Percentiles rank a stretch among this genome's conserved stretches.
These are phyloP conservation scores for Botryotinia narcissicola DNA, from an alignment of 2,329 filamentous ascomycete species.

Conservation along the genomic window DNA sequence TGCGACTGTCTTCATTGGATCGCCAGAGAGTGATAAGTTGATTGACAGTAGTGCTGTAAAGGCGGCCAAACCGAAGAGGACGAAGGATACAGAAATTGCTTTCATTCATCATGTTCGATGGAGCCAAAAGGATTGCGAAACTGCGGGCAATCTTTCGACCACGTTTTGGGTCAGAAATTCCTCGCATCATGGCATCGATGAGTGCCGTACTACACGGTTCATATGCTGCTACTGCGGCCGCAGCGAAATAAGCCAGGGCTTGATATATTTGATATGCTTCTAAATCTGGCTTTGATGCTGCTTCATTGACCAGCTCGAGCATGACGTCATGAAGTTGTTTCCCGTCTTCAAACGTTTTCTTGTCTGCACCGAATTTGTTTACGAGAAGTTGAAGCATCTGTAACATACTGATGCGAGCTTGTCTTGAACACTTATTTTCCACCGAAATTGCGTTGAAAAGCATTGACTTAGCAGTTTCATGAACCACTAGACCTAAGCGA, in stretches of 20 bases:
- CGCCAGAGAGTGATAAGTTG: constrained; percentile 27
- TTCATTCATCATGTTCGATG: constrained; percentile 33
- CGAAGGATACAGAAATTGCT: constrained; percentile 36
- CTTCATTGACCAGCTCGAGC: constrained; percentile 18
- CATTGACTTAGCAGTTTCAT: constrained; percentile 30
- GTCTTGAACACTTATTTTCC: constrained; percentile 21
- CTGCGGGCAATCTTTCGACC: constrained; percentile 31
- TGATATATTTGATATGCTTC: constrained; percentile 30
- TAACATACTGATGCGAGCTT: constrained; percentile 30
- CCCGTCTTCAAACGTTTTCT: constrained; percentile 12
- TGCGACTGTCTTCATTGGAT: constrained; percentile 4
- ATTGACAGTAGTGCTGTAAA: constrained; percentile 27
- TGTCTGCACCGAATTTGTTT: constrained; percentile 36
- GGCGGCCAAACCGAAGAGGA: constrained; percentile 30
- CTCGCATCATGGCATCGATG: constrained; percentile 31
- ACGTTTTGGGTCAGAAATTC: constrained; percentile 23
- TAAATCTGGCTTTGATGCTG: constrained; percentile 7
- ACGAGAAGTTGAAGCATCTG: constrained; percentile 34
- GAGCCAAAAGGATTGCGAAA: constrained; percentile 34
- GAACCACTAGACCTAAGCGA: constrained; percentile 24
- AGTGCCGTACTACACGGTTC: constrained; percentile 25
- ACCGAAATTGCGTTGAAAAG: constrained; percentile 28
- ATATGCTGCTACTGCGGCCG: constrained; percentile 32
- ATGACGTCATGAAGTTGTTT: constrained; percentile 26
- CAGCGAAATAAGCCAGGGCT: constrained; percentile 33